Evolutionary conservation across 371 early-diverging fungal species (phyloP), one percentile per base, ranked within the genome.

Genomic region (Mycotypha africana): DNA sequence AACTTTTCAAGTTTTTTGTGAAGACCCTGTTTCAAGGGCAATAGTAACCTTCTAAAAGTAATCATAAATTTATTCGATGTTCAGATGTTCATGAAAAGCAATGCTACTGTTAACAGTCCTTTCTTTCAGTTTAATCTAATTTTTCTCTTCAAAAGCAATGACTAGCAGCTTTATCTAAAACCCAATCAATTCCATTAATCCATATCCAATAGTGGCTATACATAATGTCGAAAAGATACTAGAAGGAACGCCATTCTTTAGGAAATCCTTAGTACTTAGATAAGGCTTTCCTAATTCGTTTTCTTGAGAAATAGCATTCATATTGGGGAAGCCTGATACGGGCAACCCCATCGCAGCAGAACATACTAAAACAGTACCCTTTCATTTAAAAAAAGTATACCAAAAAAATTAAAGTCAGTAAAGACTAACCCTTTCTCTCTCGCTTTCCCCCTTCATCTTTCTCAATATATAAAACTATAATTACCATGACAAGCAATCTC

Each of bases 271-370:
- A 4, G 91, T 89, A 16, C 53, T 61, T 33, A 97, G 56, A 62
- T 92, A 97, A 16, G 87, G 87, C 38, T 67, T 76, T 12, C 97
- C 97, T 35, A 88, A 78, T n/a, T 79, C 78, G 53, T 95, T 92
- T 64, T 97, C 96, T 67, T 90, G 80, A 62, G 89, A 85, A 36
- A 93, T 87, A 11, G 97, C 93, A 55, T 87, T 91, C 92, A 97
- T 94, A 51, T 97, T 97, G 0, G 97, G 97, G 67, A 95, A 97
- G 73, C 86, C 89, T 72, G 84, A 89, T 12, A 97, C 91, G 1
- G 93, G 95, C 10, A 97, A 67, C 1, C 91, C 96, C 97, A 97
- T 89, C 0, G 86, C 90, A 6, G 78, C 82, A 2, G 85, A 84
- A 47, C 86, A 84, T 34, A 87, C 67, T 24, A 89, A 69, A 15